phyloP scores from a whole-genome alignment of 73 alveolate genomes.

The Symbiodinium pilosum region DNA sequence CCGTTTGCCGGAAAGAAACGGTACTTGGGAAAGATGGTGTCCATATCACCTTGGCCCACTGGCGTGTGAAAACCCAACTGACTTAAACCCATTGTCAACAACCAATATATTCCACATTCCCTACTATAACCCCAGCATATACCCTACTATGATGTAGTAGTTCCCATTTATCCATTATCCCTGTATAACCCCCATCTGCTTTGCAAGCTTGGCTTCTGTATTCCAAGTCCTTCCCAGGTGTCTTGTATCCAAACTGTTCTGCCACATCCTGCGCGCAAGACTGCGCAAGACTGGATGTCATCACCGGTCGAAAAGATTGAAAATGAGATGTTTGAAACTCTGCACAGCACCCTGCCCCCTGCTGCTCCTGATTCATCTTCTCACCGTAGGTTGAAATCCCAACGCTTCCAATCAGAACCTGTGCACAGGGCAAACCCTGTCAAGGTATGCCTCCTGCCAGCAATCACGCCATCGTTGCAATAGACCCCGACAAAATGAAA shows the following conservation, averaged over 20 bases:
- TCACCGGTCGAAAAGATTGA: neutral
- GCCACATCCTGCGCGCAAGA: conserved; percentile 45
- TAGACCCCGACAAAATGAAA: no score
- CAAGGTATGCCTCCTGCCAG: no score
- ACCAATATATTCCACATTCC: neutral
- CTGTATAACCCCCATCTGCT: no score
- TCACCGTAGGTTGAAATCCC: conserved; percentile 91
- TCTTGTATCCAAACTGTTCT: conserved; percentile 69
- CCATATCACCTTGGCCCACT: conserved; percentile 68
- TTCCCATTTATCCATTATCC: no score
- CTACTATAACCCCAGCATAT: no score
- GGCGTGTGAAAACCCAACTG: neutral
- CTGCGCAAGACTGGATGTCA: no score
- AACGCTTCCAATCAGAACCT: conserved; percentile 59
- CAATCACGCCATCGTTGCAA: no score
- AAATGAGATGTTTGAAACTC: neutral
- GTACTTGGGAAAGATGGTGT: conserved; percentile 70
- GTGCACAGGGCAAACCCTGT: no score
- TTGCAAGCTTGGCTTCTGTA: conserved; percentile 42
- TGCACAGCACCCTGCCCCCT: neutral
- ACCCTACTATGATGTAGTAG: neutral
- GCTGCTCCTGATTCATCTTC: conserved; percentile 63
- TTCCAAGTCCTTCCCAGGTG: conserved; percentile 67
- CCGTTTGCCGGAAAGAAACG: conserved; percentile 78
- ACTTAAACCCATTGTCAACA: neutral